phyloP scores from a whole-genome alignment of 768 basidiomycete species.

The Botryobasidium botryosum region DNA sequence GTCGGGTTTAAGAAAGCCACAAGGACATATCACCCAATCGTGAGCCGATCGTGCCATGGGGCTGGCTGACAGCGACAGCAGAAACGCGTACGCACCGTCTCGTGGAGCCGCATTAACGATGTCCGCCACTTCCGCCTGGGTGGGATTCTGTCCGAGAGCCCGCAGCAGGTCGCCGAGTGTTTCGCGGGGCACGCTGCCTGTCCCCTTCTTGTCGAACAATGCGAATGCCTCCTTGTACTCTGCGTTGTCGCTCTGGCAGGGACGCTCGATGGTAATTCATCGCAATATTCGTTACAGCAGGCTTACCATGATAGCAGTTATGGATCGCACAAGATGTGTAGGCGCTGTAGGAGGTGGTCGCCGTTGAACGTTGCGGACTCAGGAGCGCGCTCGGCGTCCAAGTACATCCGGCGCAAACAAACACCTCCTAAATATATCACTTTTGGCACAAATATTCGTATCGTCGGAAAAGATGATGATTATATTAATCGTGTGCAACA shows the following conservation, averaged over 20 bases:
- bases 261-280: too few species aligned
- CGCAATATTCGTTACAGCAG: too few species aligned
- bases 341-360: too few species aligned
- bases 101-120: conserved; percentile 55
- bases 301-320: too few species aligned
- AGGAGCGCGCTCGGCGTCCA: too few species aligned
- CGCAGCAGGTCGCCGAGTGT: conserved; percentile 84
- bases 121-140: conserved; percentile 87
- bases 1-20: background rate
- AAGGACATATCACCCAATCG: background rate
- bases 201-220: conserved; percentile 93
- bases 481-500: too few species aligned
- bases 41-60: background rate
- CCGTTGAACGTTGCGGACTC: too few species aligned
- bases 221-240: conserved; percentile 97
- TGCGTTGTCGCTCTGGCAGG: conserved; percentile 23
- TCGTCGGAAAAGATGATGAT: too few species aligned
- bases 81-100: conserved; percentile 37
- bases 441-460: too few species aligned
- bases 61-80: background rate
- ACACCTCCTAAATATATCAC: too few species aligned
- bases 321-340: too few species aligned
- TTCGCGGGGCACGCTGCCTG: conserved; percentile 74
- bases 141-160: conserved; percentile 96
- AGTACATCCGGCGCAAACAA: too few species aligned